These are phyloP conservation scores for Tetrapisispora taiwanensis DNA, from an alignment of 805 yeast species.

Conservation along the genomic window DNA sequence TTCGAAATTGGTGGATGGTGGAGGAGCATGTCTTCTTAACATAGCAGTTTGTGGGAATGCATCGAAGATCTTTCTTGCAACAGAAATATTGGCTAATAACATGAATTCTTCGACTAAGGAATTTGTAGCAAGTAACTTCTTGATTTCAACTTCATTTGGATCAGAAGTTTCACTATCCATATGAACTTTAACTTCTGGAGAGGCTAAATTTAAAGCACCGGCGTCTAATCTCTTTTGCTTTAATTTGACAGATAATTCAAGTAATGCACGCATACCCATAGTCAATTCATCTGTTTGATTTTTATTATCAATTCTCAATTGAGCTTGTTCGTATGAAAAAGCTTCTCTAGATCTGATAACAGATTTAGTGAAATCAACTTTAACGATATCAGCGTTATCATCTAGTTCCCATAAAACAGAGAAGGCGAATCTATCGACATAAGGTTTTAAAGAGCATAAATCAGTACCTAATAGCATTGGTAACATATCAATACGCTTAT, in stretches of 20 bases:
- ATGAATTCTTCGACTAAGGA: slow-evolving; percentile 96
- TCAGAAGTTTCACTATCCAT: slow-evolving; percentile 96
- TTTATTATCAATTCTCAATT: slow-evolving; percentile 74
- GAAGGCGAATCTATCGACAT: slow-evolving; percentile 92
- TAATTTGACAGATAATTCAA: slow-evolving; percentile 70
- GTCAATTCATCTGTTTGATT: slow-evolving; percentile 75
- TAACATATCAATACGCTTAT: slow-evolving; percentile 96
- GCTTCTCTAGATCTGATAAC: slow-evolving; percentile 88
- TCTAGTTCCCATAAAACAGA: slow-evolving; percentile 95
- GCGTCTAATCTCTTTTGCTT: slow-evolving; percentile 81
- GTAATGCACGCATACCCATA: slow-evolving; percentile 73
- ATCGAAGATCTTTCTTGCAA: slow-evolving; percentile 84
- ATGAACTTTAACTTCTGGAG: slow-evolving; percentile 96
- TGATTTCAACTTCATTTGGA: slow-evolving; percentile 90
- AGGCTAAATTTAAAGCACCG: slow-evolving; percentile 93
- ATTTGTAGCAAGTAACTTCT: slow-evolving; percentile 78
- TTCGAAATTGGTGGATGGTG: slow-evolving; percentile 91
- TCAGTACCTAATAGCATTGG: slow-evolving; percentile 94
- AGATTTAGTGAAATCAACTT: slow-evolving; percentile 72
- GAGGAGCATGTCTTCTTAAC: slow-evolving; percentile 97
- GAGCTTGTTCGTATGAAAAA: slow-evolving; percentile 90
- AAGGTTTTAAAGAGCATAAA: slow-evolving; percentile 87
- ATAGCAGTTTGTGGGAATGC: slow-evolving; percentile 96
- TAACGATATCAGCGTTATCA: slow-evolving; percentile 71
- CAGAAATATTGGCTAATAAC: slow-evolving; percentile 94